Base-by-base conservation (phyloP, 1,284 basidiomycete species). In the Cryptococcus amylolentus region DNA sequence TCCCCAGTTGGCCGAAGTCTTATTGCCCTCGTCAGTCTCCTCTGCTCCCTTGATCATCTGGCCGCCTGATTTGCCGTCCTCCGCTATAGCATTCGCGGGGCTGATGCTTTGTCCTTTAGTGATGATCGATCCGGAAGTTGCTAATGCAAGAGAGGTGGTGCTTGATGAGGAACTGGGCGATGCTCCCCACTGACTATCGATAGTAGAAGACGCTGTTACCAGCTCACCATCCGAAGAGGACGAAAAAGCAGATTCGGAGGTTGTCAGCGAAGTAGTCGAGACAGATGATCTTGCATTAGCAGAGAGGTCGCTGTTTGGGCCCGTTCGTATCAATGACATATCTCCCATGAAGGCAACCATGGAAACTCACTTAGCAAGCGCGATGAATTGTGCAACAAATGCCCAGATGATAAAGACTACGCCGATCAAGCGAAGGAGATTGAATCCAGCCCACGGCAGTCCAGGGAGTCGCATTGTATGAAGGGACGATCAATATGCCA, bases 371-470 rank as follows among this genome's bases (percentile, higher is more conserved):
- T 60, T 51, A 5, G 64, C 63, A 16, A 72, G 43, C 5, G 59
- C 60, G 26, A 70, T 58, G 54, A 70, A 70, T 46, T 69, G 68
- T 12, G 60, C 66, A 12, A 65, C 60, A 49, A 68, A 47, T 28
- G 62, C 57, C 68, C 68, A 72, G 10, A 52, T 46, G 12, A 68
- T 39, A 41, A 69, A 62, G 13, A 62, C 55, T 2, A 67, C 49
- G 12, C 61, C 64, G 8, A 54, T 43, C 39, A 69, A 45, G 6
- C 70, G 59, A 23, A 72, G 56, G 23, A 68, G 13, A 51, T 69
- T 72, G 50, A 61, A 61, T 4, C 55, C 64, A 23, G 59, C 45
- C 68, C 70, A 72, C 4, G 54, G 51, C 10, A 60, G 42, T 16
- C 54, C 58, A 18, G 66, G 63, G 14, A 18, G 49, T 12, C 49